Conservation (phyloP, 208 protist species). For the Porcisia hertigi region DNA sequence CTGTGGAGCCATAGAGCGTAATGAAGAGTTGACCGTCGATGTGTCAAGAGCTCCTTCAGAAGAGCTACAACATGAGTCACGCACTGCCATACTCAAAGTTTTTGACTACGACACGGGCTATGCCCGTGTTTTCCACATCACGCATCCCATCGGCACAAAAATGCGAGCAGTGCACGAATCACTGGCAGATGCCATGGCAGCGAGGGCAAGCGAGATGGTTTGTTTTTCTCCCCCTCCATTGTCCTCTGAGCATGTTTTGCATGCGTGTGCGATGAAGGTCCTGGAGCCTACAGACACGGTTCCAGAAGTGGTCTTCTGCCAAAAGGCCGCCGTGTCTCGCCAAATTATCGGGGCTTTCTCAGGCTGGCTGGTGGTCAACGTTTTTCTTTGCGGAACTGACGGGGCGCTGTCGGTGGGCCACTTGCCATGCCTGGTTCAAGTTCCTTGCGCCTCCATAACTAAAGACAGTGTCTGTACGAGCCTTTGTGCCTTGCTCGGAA, state of each 20-base stretch:
- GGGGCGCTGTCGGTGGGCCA: slow-evolving; percentile 35
- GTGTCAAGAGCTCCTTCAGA: background rate
- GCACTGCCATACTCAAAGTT: slow-evolving; percentile 9
- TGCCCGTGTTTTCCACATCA: slow-evolving; percentile 7
- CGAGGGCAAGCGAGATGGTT: background rate
- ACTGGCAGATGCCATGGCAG: background rate
- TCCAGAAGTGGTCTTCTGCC: slow-evolving; percentile 46
- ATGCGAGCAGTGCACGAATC: slow-evolving; percentile 5
- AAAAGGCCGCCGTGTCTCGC: slow-evolving; percentile 10
- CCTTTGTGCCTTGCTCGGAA: slow-evolving; percentile 27
- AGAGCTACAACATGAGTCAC: background rate
- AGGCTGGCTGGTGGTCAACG: slow-evolving; percentile 37
- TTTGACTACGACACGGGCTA: slow-evolving; percentile 13
- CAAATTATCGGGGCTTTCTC: background rate
- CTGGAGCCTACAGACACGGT: slow-evolving; percentile 32
- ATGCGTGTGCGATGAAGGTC: slow-evolving; percentile 23
- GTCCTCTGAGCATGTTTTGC: slow-evolving; percentile 6
- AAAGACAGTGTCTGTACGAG: slow-evolving; percentile 26
- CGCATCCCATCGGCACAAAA: background rate
- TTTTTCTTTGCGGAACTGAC: slow-evolving; percentile 35
- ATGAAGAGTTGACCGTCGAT: background rate
- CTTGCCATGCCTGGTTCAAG: slow-evolving; percentile 39
- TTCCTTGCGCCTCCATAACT: slow-evolving; percentile 6
- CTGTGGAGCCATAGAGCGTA: slow-evolving; percentile 2
- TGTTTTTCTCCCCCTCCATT: slow-evolving; percentile 29